A percentile compares a stretch with the other conserved stretches of the same genome.
Conservation (phyloP, 148 eudicot species). For the Chenopodium suecicum region DNA sequence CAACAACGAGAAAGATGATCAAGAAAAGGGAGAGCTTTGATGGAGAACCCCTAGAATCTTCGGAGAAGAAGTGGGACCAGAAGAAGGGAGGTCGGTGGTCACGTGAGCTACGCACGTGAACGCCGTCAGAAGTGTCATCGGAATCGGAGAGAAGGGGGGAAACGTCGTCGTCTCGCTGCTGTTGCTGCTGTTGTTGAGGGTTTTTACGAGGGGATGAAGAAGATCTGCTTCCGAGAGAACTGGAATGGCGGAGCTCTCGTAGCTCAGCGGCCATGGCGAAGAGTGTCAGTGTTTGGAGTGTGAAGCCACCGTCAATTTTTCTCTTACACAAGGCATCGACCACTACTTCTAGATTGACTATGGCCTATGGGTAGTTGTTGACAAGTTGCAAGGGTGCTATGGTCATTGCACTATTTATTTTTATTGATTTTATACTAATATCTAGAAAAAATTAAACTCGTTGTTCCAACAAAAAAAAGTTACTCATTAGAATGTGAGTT, state of each 20-base stretch:
- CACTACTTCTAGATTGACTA: too few relatives aligned
- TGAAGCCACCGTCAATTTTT: not conserved
- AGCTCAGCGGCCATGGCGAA: conserved; percentile 63
- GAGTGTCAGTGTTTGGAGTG: not conserved
- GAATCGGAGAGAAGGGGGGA: conserved; percentile 48
- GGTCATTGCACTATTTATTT: not conserved
- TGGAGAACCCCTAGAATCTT: conserved; percentile 48
- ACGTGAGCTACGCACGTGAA: conserved; percentile 46
- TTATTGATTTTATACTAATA: too few relatives aligned
- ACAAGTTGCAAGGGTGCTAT: not conserved
- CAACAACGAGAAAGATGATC: conserved; percentile 43
- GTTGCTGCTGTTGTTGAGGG: conserved; percentile 13
- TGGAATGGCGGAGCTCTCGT: conserved; percentile 84
- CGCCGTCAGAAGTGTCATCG: conserved; percentile 29
- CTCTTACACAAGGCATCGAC: not conserved
- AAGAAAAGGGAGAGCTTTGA: conserved; percentile 58
- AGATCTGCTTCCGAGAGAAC: conserved; percentile 62
- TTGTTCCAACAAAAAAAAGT: too few relatives aligned
- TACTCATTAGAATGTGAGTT: too few relatives aligned
- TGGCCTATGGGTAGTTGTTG: not conserved
- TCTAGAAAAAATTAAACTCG: too few relatives aligned
- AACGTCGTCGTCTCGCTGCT: conserved; percentile 49
- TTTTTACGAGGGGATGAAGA: conserved; percentile 57
- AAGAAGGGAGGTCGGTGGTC: conserved; percentile 49
- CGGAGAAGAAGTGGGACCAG: conserved; percentile 38